phyloP scores from a whole-genome alignment of 768 basidiomycete genomes.

The Neoboletus subvelutipes region DNA sequence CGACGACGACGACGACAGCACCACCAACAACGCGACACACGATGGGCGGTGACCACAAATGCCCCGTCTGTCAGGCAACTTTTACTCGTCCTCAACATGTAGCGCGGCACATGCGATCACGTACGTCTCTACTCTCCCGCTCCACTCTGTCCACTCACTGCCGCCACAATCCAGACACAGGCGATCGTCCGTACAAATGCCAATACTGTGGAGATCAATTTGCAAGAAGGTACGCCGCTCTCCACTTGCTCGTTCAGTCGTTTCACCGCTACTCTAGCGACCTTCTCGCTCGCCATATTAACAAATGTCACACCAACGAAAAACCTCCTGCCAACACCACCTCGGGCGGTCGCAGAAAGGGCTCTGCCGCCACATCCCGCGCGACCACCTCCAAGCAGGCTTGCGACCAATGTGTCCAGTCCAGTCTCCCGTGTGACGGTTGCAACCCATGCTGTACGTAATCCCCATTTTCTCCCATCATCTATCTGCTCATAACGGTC shows the following conservation, averaged over 20 bases:
- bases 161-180: constrained; percentile 58
- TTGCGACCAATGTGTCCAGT: constrained; percentile 82
- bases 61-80: constrained; percentile 83
- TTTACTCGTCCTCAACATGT: constrained; percentile 91
- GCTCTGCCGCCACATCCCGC: constrained; percentile 61
- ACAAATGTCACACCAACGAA: constrained; percentile 84
- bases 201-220: constrained; percentile 89
- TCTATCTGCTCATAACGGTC: neutral
- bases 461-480: neutral
- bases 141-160: constrained; percentile 20
- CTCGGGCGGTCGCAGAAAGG: constrained; percentile 55
- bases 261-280: constrained; percentile 48
- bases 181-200: constrained; percentile 88
- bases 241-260: constrained; percentile 6
- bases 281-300: constrained; percentile 80
- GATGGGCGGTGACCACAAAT: constrained; percentile 85
- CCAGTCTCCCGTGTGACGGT: constrained; percentile 74
- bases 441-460: constrained; percentile 73
- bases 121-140: constrained; percentile 47
- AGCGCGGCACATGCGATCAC: constrained; percentile 86
- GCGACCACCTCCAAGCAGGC: constrained; percentile 81
- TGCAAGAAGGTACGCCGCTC: constrained; percentile 62
- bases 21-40: neutral
- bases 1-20: constrained; percentile 1
- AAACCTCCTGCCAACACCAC: constrained; percentile 43